A percentile compares a stretch with the other conserved stretches of the same genome.
These are phyloP conservation scores for Cadophora sp. DNA, from an alignment of 2,329 filamentous ascomycete genomes.

Conservation along the genomic window DNA sequence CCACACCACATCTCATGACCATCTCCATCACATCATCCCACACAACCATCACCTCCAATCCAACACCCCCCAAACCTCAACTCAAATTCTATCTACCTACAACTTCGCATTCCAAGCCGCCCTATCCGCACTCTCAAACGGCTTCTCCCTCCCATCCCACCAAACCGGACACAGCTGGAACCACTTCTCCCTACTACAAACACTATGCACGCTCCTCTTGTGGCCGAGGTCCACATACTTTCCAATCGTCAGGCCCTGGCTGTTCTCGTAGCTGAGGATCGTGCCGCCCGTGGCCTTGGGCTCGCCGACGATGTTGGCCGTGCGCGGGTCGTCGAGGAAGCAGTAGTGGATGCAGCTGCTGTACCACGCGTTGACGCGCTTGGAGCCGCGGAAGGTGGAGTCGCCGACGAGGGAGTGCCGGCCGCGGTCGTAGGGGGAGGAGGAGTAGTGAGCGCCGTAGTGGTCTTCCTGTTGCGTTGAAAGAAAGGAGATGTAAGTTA, in stretches of 20 bases:
- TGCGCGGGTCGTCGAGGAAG: slow-evolving; percentile 66
- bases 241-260: slow-evolving; percentile 42
- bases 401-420: slow-evolving; percentile 66
- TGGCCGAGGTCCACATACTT: slow-evolving; percentile 49
- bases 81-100: slow-evolving; percentile 35
- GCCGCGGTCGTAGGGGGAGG: slow-evolving; percentile 63
- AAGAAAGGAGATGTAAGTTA: not conserved
- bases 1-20: not conserved
- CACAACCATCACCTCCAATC: not conserved
- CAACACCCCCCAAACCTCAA: not conserved
- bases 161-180: slow-evolving; percentile 54
- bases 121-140: slow-evolving; percentile 52
- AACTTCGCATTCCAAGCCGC: slow-evolving; percentile 55
- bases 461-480: slow-evolving; percentile 58
- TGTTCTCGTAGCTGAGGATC: slow-evolving; percentile 56
- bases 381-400: slow-evolving; percentile 62
- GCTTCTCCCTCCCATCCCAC: slow-evolving; percentile 54
- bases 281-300: slow-evolving; percentile 74
- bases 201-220: slow-evolving; percentile 47
- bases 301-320: slow-evolving; percentile 67
- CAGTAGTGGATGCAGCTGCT: slow-evolving; percentile 67
- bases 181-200: slow-evolving; percentile 48
- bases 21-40: not conserved
- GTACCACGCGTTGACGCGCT: slow-evolving; percentile 68
- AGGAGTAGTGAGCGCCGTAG: slow-evolving; percentile 62